These are phyloP conservation scores for Trifolium pratense DNA, from an alignment of 306 rosid species.

Conservation along the genomic window DNA sequence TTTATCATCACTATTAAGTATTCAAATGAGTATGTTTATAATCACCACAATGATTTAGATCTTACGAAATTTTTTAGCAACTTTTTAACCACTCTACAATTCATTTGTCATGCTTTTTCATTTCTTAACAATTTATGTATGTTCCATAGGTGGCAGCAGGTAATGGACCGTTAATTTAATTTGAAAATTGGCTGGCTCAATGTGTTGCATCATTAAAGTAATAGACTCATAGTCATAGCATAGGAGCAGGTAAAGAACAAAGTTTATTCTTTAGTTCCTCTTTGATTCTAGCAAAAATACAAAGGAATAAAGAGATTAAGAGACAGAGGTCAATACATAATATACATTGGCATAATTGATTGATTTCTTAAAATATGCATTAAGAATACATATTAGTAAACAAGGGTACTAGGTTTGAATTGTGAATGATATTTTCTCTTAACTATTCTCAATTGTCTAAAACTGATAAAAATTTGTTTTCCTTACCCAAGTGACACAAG, in stretches of 20 bases:
- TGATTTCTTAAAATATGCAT: too few species aligned
- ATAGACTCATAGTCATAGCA: background rate
- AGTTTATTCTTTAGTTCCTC: background rate
- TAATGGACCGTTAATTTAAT: conserved; percentile 22
- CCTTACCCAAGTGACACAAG: too few species aligned
- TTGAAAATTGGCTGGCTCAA: background rate
- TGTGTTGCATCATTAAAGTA: conserved; percentile 15
- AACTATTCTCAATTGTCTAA: too few species aligned
- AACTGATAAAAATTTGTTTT: too few species aligned
- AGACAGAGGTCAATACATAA: too few species aligned
- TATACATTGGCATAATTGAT: too few species aligned
- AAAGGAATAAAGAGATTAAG: background rate
- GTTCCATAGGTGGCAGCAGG: conserved; percentile 47
- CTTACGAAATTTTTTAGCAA: background rate
- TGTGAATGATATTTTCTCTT: too few species aligned
- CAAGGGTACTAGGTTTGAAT: too few species aligned
- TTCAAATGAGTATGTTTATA: background rate
- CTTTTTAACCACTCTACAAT: conserved; percentile 28
- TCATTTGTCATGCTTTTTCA: conserved; percentile 10
- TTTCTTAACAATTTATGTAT: conserved; percentile 2
- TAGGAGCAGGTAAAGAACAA: conserved; percentile 46
- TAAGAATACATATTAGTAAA: too few species aligned
- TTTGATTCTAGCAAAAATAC: background rate
- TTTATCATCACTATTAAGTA: conserved; percentile 11
- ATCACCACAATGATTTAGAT: background rate